Percentiles rank a stretch among this genome's conserved stretches.
phyloP scores from a whole-genome alignment of 2,329 filamentous ascomycete species.

The Cordyceps tenuipes region DNA sequence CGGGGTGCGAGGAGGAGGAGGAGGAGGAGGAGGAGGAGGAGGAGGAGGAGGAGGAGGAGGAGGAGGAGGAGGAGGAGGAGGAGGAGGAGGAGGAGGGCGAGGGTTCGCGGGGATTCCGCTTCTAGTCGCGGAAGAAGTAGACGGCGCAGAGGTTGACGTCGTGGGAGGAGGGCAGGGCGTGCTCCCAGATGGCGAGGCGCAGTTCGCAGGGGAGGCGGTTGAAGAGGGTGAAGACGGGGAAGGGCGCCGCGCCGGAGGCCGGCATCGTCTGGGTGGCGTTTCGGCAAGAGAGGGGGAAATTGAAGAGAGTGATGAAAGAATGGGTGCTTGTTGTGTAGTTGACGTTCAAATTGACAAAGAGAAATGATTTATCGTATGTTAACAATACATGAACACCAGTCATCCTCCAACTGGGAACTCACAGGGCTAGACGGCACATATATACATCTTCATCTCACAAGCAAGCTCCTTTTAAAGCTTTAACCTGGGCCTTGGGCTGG shows the following conservation, averaged over 20 bases:
- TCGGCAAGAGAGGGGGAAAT: neutral
- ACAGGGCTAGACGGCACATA: neutral
- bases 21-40: no score
- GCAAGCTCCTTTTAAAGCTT: neutral
- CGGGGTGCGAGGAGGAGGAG: neutral
- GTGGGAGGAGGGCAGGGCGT: neutral
- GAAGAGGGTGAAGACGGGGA: neutral
- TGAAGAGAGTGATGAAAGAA: neutral
- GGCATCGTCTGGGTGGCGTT: neutral
- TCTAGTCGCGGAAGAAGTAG: constrained; percentile 8
- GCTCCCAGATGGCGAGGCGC: constrained; percentile 1
- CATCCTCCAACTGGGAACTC: neutral
- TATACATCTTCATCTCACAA: neutral
- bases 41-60: no score
- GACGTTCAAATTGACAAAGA: neutral
- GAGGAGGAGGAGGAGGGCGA: no score
- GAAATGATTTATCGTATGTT: neutral
- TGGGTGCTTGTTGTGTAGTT: no score
- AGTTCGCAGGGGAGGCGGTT: constrained; percentile 3
- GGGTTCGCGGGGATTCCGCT: neutral
- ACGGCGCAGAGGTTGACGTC: neutral
- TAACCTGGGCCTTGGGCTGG: neutral
- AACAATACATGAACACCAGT: neutral
- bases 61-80: no score
- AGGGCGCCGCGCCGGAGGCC: neutral